Percentiles rank a stretch among this genome's conserved stretches.
phyloP scores from a whole-genome alignment of 352 stramenopile species.

The Globisporangium solare region DNA sequence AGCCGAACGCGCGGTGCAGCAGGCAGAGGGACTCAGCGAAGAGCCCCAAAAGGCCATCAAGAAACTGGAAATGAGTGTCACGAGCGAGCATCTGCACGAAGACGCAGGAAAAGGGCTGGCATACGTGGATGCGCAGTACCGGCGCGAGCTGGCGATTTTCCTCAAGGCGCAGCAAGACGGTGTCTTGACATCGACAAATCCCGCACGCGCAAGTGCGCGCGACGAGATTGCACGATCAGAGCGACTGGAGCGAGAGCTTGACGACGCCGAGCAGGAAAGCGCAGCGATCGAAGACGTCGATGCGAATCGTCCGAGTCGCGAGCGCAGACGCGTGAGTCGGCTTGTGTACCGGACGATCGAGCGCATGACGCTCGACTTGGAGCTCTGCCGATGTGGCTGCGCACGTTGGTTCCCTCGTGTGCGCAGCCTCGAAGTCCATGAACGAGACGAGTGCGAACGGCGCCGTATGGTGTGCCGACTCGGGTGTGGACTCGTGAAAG shows the following conservation, averaged over 20 bases:
- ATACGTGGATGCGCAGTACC: constrained; percentile 62
- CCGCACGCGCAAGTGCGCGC: constrained; percentile 17
- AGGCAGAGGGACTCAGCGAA: constrained; percentile 26
- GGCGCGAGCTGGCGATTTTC: constrained; percentile 53
- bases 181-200: constrained; percentile 35
- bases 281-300: constrained; percentile 43
- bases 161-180: constrained; percentile 30
- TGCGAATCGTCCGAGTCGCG: constrained; percentile 23
- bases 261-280: constrained; percentile 49
- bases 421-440: constrained; percentile 41
- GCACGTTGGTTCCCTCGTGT: constrained; percentile 41
- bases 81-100: constrained; percentile 45
- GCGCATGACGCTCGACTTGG: constrained; percentile 26
- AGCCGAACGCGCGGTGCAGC: constrained; percentile 10
- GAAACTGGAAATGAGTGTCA: constrained; percentile 48
- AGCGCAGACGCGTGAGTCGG: constrained; percentile 54
- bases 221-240: constrained; percentile 42
- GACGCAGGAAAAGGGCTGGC: constrained; percentile 28
- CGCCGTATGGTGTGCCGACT: constrained; percentile 66
- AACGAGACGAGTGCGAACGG: constrained; percentile 47
- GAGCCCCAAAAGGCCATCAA: constrained; percentile 34
- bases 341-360: constrained; percentile 39
- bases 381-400: constrained; percentile 62
- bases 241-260: constrained; percentile 31
- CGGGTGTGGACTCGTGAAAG: constrained; percentile 45